phyloP scores from a whole-genome alignment of 257 asterid genomes.

The Rhazya stricta region DNA sequence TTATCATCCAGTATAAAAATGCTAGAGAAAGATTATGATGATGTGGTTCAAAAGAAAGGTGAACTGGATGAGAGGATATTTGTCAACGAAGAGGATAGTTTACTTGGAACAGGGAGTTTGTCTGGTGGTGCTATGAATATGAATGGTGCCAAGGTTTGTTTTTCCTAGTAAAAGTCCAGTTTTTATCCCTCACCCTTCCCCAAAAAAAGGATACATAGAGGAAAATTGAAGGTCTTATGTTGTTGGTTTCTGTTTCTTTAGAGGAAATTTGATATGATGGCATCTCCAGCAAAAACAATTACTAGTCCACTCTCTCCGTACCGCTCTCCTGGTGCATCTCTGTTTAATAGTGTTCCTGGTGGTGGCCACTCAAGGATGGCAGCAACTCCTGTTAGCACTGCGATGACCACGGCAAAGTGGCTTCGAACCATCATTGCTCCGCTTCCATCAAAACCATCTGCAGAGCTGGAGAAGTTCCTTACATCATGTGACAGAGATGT shows the following conservation, averaged over 20 bases:
- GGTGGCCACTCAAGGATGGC: slow-evolving; percentile 50
- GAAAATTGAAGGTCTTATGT: background rate
- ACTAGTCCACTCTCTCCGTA: slow-evolving; percentile 69
- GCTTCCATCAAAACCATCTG: slow-evolving; percentile 77
- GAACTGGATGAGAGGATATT: slow-evolving; percentile 89
- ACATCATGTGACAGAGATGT: slow-evolving; percentile 82
- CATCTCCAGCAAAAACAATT: slow-evolving; percentile 84
- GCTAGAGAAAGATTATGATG: slow-evolving; percentile 68
- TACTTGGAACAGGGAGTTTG: slow-evolving; percentile 84
- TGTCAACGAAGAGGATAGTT: slow-evolving; percentile 68
- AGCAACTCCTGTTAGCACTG: slow-evolving; percentile 96
- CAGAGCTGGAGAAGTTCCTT: slow-evolving; percentile 70
- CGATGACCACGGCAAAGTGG: slow-evolving; percentile 98
- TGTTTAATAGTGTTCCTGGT: slow-evolving; percentile 32
- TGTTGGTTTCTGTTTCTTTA: slow-evolving; percentile 27
- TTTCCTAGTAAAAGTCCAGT: background rate
- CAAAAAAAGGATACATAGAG: no score
- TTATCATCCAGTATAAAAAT: slow-evolving; percentile 44
- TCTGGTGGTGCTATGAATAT: slow-evolving; percentile 58
- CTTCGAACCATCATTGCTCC: slow-evolving; percentile 81
- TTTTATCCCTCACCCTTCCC: no score
- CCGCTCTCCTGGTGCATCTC: slow-evolving; percentile 59
- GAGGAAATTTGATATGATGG: slow-evolving; percentile 65
- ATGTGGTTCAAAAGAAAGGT: slow-evolving; percentile 46
- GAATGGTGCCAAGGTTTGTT: slow-evolving; percentile 43